phyloP scores from a whole-genome alignment of 495 filamentous ascomycete species.

The Aspergillus hancockii region DNA sequence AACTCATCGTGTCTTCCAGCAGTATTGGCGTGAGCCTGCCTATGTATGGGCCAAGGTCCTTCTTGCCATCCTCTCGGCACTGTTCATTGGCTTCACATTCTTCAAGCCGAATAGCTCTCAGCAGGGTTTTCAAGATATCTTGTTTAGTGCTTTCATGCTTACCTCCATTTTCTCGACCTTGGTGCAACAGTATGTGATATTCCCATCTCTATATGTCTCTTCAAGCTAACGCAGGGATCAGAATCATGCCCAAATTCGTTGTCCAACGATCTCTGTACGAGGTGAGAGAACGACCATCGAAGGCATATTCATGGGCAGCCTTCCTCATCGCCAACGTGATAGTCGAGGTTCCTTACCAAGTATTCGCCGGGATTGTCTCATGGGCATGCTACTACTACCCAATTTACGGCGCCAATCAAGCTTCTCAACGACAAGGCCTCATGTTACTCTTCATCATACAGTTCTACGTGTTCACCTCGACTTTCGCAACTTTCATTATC shows the following conservation, averaged over 20 bases:
- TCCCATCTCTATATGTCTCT: background rate
- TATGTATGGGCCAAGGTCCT: conserved; percentile 57
- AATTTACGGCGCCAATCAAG: conserved; percentile 41
- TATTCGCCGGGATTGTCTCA: conserved; percentile 58
- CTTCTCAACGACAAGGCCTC: conserved; percentile 42
- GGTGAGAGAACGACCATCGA: conserved; percentile 67
- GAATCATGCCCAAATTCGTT: conserved; percentile 71
- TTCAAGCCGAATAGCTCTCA: conserved; percentile 67
- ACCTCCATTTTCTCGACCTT: conserved; percentile 74
- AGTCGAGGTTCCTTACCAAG: conserved; percentile 73
- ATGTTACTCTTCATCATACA: conserved; percentile 57
- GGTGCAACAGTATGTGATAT: conserved; percentile 46
- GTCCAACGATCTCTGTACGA: conserved; percentile 66
- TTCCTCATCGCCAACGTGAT: conserved; percentile 70
- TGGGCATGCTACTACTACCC: conserved; percentile 67
- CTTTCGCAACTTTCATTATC: conserved; percentile 62
- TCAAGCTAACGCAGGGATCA: conserved; percentile 43
- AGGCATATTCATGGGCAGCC: conserved; percentile 70
- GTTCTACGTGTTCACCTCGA: conserved; percentile 70
- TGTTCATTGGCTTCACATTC: conserved; percentile 92
- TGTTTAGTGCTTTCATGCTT: conserved; percentile 84
- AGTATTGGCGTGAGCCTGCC: conserved; percentile 59
- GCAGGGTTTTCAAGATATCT: conserved; percentile 81
- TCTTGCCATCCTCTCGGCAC: conserved; percentile 49
- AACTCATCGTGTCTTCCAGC: conserved; percentile 48